These are phyloP conservation scores for Pythium coloratum DNA, from an alignment of 352 stramenopile species.

Conservation along the genomic window DNA sequence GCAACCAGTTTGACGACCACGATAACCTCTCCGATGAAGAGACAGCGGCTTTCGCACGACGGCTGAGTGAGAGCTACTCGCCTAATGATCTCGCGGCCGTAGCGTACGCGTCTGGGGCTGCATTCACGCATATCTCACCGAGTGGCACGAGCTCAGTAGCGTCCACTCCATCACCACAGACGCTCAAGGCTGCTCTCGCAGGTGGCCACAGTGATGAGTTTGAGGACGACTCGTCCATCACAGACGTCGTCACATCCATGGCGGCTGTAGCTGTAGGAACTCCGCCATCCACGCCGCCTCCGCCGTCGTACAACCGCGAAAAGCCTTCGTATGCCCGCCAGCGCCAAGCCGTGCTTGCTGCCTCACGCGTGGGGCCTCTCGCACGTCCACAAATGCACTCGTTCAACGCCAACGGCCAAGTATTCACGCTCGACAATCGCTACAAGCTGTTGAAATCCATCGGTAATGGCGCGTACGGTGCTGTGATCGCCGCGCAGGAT, in stretches of 20 bases:
- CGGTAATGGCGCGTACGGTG: slow-evolving; percentile 88
- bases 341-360: background rate
- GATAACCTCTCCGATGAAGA: slow-evolving; percentile 26
- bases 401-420: slow-evolving; percentile 75
- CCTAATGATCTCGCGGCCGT: background rate
- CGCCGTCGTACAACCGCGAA: background rate
- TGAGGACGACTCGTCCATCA: background rate
- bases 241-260: slow-evolving; percentile 1
- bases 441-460: slow-evolving; percentile 89
- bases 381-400: slow-evolving; percentile 53
- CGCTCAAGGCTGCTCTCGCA: background rate
- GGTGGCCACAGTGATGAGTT: background rate
- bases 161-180: slow-evolving; percentile 17
- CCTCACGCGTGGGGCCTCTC: slow-evolving; percentile 21
- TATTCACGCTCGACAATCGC: slow-evolving; percentile 85
- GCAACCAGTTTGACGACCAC: slow-evolving; percentile 31
- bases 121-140: background rate
- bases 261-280: background rate
- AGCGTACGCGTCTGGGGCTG: background rate
- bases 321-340: background rate
- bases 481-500: slow-evolving; percentile 80
- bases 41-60: slow-evolving; percentile 8
- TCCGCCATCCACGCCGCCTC: background rate
- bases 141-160: slow-evolving; percentile 5
- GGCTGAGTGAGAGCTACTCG: slow-evolving; percentile 20